Percentiles rank a stretch among this genome's conserved stretches.
Conservation (phyloP, 371 early-diverging fungal genomes). For the Sporodiniella umbellata region DNA sequence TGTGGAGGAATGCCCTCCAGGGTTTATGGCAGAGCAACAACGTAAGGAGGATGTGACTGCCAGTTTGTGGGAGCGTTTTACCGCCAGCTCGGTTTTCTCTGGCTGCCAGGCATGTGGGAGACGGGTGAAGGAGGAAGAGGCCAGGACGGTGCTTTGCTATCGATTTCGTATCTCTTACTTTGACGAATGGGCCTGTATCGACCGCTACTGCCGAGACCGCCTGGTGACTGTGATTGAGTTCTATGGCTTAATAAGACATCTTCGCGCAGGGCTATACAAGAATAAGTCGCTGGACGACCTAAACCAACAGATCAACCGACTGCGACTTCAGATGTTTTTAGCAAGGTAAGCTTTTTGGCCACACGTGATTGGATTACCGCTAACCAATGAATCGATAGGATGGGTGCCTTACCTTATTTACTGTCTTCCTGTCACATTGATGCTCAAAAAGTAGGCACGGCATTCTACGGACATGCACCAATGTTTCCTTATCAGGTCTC, state of each 20-base stretch:
- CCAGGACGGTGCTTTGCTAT: conserved; percentile 56
- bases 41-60: conserved; percentile 25
- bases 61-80: conserved; percentile 51
- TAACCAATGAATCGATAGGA: too few relatives aligned
- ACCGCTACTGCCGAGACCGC: conserved; percentile 74
- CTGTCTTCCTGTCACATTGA: conserved; percentile 24
- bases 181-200: conserved; percentile 75
- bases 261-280: conserved; percentile 68
- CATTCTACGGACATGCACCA: conserved; percentile 16
- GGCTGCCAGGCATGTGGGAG: conserved; percentile 47
- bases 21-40: conserved; percentile 27
- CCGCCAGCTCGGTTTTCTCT: conserved; percentile 33
- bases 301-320: conserved; percentile 58
- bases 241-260: conserved; percentile 71
- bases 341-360: conserved; percentile 23
- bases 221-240: conserved; percentile 75
- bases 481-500: conserved; percentile 1
- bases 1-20: conserved; percentile 58
- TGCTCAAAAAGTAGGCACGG: conserved; percentile 14
- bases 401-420: conserved; percentile 31
- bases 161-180: conserved; percentile 68
- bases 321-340: conserved; percentile 66
- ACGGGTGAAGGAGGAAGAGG: conserved; percentile 9
- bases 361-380: background rate
- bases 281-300: conserved; percentile 64